Base-by-base conservation (phyloP, 768 basidiomycete species). In the Serendipita sp. region DNA sequence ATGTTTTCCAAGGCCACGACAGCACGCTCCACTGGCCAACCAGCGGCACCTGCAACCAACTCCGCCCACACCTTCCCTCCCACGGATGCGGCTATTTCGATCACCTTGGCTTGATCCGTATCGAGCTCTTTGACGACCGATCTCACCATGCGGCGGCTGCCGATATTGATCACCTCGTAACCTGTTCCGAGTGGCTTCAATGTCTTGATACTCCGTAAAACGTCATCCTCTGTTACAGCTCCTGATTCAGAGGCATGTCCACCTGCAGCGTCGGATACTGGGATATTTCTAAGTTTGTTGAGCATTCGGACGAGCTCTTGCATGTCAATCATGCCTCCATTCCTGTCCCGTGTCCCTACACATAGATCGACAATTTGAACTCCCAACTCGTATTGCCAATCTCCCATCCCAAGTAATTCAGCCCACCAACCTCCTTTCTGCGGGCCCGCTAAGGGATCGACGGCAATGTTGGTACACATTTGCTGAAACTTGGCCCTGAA, bases 331-430 rank as follows among this genome's bases (percentile, higher is more conserved):
- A 99, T 74, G 0, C 96, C 96, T 38, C 96, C 96, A 68, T 97
- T 97, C 48, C 85, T 76, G 67, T 89, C 88, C 63, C 91, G 78
- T 16, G 89, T 93, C 75, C 82, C 87, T 48, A 93, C 86, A 68
- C 90, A 93, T 44, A 93, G 80, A 70, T 92, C 91, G 60, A 96
- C 90, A 65, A 95, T 88, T 75, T 95, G 95, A 42, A 97, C 91
- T 9, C 92, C 91, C 3, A 98, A 81, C 69, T 96, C 94, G 70
- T 90, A 88, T 68, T 93, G 88, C 91, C 93, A 98, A 71, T 98
- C 96, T 16, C 90, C 85, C 61, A 96, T 73, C 13, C 73, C 72
- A 38, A 93, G 80, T 69, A 92, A 75, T 70, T 94, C 92, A 2
- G 86, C 85, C 90, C 92, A 96, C 83, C 90, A 89, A 1, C 91